phyloP scores from a whole-genome alignment of 176 grass and related monocot species.

The Typha latifolia region DNA sequence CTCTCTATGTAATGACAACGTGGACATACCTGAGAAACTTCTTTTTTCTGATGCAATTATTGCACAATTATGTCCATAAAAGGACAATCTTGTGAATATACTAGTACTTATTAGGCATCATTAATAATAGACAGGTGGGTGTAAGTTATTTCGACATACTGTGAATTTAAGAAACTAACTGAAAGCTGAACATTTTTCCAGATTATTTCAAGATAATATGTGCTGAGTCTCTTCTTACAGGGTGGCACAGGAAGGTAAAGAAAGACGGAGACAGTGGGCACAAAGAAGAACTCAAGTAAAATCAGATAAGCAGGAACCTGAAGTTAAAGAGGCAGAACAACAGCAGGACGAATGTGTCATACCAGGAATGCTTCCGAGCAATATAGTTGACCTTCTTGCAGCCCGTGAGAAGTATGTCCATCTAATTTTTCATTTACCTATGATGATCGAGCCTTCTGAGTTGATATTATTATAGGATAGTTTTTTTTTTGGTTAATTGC shows the following conservation, averaged over 20 bases:
- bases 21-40: too few species aligned
- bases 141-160: too few species aligned
- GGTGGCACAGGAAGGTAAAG: conserved; percentile 11
- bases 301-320: conserved; percentile 2
- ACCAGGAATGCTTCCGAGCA: conserved; percentile 67
- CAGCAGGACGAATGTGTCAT: conserved; percentile 21
- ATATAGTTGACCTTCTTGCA: conserved; percentile 74
- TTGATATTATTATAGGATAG: neutral
- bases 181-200: neutral
- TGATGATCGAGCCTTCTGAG: neutral
- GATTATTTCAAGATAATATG: neutral
- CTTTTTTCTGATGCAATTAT: too few species aligned
- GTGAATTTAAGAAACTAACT: too few species aligned
- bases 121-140: too few species aligned
- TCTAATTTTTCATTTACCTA: neutral
- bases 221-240: conserved; percentile 1
- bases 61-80: too few species aligned
- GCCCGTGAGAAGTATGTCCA: conserved; percentile 83
- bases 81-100: too few species aligned
- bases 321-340: conserved; percentile 6
- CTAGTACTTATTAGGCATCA: too few species aligned
- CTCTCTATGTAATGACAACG: too few species aligned
- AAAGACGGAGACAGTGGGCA: conserved; percentile 17
- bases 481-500: neutral
- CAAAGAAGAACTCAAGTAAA: conserved; percentile 10